These are phyloP conservation scores for Cerrena zonata DNA, from an alignment of 1,284 basidiomycete genomes.

Conservation along the genomic window DNA sequence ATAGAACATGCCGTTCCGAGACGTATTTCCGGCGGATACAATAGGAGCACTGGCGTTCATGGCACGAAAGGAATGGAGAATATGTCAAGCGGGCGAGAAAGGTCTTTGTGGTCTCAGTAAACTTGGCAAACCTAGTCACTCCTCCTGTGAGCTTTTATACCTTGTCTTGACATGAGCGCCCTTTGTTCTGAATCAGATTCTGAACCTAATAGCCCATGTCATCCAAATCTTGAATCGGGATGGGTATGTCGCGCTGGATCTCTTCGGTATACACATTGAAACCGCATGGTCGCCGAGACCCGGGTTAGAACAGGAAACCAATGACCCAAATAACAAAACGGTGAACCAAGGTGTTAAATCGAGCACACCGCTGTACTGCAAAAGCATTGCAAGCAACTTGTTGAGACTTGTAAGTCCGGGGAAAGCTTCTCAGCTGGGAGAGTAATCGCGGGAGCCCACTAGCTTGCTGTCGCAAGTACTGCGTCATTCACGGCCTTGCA, in stretches of 20 bases:
- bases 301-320: too few relatives aligned
- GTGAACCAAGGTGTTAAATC: too few relatives aligned
- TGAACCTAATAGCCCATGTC: not conserved
- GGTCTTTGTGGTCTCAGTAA: too few relatives aligned
- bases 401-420: too few relatives aligned
- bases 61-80: not conserved
- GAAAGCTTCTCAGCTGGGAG: too few relatives aligned
- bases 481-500: not conserved
- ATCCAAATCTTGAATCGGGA: not conserved
- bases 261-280: not conserved
- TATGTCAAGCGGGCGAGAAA: too few relatives aligned
- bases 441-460: not conserved
- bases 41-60: not conserved
- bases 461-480: not conserved
- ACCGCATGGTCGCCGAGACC: not conserved
- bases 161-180: not conserved
- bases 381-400: too few relatives aligned
- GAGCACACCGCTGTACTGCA: too few relatives aligned
- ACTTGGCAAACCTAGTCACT: too few relatives aligned
- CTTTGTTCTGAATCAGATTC: not conserved
- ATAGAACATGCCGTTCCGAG: not conserved
- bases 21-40: not conserved
- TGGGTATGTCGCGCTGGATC: not conserved
- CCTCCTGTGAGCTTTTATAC: not conserved
- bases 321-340: too few relatives aligned